Percentiles rank a stretch among this genome's conserved stretches.
These are phyloP conservation scores for Somion occarium DNA, from an alignment of 1,284 basidiomycete genomes.

Conservation along the genomic window DNA sequence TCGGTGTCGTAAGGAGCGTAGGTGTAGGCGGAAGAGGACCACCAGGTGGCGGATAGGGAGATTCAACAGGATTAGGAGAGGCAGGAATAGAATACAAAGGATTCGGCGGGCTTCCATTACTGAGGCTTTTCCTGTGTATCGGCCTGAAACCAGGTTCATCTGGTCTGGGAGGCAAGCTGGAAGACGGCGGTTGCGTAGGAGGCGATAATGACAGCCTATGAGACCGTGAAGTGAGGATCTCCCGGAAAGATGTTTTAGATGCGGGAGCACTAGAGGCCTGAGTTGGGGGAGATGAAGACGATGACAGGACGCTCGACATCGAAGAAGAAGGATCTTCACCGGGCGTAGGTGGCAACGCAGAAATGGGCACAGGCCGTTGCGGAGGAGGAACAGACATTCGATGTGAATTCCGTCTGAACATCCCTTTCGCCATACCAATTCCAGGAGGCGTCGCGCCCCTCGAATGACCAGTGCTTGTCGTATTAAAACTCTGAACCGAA, in stretches of 20 bases:
- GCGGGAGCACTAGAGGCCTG: conserved; percentile 17
- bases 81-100: conserved; percentile 39
- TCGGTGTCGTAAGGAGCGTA: conserved; percentile 21
- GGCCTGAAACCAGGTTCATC: conserved; percentile 36
- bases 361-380: conserved; percentile 60
- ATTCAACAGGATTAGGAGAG: conserved; percentile 34
- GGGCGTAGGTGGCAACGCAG: conserved; percentile 59
- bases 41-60: conserved; percentile 40
- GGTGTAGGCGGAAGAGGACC: conserved; percentile 34
- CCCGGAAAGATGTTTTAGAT: conserved; percentile 44
- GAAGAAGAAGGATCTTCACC: conserved; percentile 20
- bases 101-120: conserved; percentile 30
- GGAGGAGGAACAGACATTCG: conserved; percentile 63
- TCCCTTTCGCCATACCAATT: conserved; percentile 13
- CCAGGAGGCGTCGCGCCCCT: conserved; percentile 21
- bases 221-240: conserved; percentile 46
- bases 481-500: conserved; percentile 46
- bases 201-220: conserved; percentile 57
- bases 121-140: conserved; percentile 34
- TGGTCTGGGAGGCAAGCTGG: conserved; percentile 52
- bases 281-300: conserved; percentile 17
- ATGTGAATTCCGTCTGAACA: conserved; percentile 28
- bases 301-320: conserved; percentile 24
- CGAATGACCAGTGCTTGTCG: conserved; percentile 42
- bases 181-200: conserved; percentile 49